phyloP scores from a whole-genome alignment of 2,329 filamentous ascomycete species.

The Sporothrix schenckii region DNA sequence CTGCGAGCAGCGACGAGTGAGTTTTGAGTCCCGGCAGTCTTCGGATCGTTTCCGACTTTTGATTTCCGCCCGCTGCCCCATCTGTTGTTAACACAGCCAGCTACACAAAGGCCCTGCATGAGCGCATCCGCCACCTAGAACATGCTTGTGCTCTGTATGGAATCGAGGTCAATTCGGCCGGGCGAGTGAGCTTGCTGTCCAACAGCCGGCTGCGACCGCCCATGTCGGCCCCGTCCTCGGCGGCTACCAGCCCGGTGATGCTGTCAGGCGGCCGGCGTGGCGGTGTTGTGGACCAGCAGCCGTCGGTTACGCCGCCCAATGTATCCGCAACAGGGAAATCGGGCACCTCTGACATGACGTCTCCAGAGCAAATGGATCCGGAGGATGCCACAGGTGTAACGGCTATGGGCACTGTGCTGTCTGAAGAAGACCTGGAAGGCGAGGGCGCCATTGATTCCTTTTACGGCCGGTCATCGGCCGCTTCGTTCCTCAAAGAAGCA shows the following conservation, averaged over 20 bases:
- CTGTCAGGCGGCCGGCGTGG: background rate
- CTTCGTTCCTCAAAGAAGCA: constrained; percentile 32
- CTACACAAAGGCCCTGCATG: constrained; percentile 33
- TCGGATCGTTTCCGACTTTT: background rate
- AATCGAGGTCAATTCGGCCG: constrained; percentile 25
- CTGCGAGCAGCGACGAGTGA: constrained; percentile 33
- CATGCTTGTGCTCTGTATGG: constrained; percentile 30
- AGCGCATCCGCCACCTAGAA: constrained; percentile 33
- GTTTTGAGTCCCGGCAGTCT: background rate
- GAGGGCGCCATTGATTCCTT: constrained; percentile 23
- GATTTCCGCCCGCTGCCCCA: background rate
- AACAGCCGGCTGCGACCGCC: background rate
- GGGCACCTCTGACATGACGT: constrained; percentile 2
- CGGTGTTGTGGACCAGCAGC: constrained; percentile 2
- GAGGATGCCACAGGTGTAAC: constrained; percentile 28
- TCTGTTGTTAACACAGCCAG: background rate
- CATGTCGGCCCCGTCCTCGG: background rate
- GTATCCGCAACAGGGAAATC: background rate
- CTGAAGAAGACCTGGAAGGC: constrained; percentile 30
- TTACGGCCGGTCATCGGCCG: constrained; percentile 30
- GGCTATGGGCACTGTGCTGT: constrained; percentile 32
- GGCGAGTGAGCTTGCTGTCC: background rate
- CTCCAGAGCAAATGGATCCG: constrained; percentile 21
- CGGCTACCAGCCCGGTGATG: background rate
- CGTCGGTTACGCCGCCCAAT: background rate